Conservation (phyloP, 805 yeast genomes). For the Metschnikowia gelsemii region DNA sequence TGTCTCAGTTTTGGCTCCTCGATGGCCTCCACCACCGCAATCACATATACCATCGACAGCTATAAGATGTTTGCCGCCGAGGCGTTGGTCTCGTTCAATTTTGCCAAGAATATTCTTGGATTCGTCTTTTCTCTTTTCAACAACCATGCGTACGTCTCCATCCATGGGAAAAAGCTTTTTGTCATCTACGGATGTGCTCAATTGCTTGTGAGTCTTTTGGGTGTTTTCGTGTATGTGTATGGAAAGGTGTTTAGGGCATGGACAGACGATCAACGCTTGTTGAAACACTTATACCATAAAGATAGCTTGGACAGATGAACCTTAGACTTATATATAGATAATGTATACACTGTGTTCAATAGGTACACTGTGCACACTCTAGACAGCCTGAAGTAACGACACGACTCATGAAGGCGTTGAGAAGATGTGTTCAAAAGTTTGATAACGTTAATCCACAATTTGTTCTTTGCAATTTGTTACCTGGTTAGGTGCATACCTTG, state of each 20-base stretch:
- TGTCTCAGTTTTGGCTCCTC: constrained; percentile 60
- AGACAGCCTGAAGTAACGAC: too few relatives aligned
- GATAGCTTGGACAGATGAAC: constrained; percentile 3
- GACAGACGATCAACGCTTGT: constrained; percentile 48
- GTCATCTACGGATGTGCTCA: constrained; percentile 54
- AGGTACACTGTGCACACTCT: too few relatives aligned
- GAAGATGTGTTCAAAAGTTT: too few relatives aligned
- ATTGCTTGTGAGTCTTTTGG: constrained; percentile 46
- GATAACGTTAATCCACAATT: too few relatives aligned
- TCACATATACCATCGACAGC: constrained; percentile 57
- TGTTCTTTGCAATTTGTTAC: too few relatives aligned
- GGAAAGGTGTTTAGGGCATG: constrained; percentile 52
- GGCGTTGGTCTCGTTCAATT: constrained; percentile 54
- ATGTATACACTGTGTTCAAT: too few relatives aligned
- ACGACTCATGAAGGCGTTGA: too few relatives aligned
- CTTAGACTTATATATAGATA: not conserved
- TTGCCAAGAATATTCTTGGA: constrained; percentile 54
- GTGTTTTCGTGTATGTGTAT: constrained; percentile 51
- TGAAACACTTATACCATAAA: constrained; percentile 34
- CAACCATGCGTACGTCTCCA: constrained; percentile 40
- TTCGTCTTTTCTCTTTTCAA: constrained; percentile 58
- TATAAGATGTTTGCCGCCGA: constrained; percentile 59
- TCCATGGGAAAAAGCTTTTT: constrained; percentile 48
- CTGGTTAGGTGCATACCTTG: too few relatives aligned
- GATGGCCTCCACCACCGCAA: constrained; percentile 59